phyloP scores from a whole-genome alignment of 2,329 filamentous ascomycete species.

The Colletotrichum sp. region DNA sequence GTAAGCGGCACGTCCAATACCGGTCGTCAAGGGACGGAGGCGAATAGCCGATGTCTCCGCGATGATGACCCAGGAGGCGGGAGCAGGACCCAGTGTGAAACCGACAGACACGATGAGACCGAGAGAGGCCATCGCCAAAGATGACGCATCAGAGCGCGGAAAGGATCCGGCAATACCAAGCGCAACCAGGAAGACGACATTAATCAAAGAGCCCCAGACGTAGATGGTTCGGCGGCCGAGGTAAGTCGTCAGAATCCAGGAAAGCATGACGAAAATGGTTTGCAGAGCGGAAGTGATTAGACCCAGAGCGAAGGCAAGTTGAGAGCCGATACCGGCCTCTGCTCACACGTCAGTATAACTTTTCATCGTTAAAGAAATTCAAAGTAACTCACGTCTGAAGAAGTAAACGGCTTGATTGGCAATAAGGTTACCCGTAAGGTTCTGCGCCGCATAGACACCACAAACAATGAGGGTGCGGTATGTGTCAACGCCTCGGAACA shows the following conservation, averaged over 20 bases:
- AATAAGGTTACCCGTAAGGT: constrained; percentile 67
- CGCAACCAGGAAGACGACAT: constrained; percentile 56
- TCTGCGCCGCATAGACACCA: constrained; percentile 63
- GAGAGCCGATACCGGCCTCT: constrained; percentile 64
- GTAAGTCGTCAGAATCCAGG: constrained; percentile 70
- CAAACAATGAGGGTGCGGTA: constrained; percentile 61
- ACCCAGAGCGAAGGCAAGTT: constrained; percentile 65
- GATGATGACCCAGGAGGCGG: constrained; percentile 71
- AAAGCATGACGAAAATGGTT: constrained; percentile 67
- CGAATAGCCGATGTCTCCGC: constrained; percentile 71
- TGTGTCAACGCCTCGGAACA: constrained; percentile 60
- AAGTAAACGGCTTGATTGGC: constrained; percentile 69
- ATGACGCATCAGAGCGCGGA: constrained; percentile 41
- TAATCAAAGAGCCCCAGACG: constrained; percentile 62
- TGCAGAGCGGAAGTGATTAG: constrained; percentile 70
- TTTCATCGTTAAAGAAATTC: not conserved
- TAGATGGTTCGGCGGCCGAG: constrained; percentile 70
- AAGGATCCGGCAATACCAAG: constrained; percentile 64
- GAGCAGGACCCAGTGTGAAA: constrained; percentile 67
- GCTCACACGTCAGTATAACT: constrained; percentile 20
- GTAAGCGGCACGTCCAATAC: constrained; percentile 67
- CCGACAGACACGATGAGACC: constrained; percentile 70
- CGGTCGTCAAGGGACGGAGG: constrained; percentile 69
- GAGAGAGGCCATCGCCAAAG: constrained; percentile 63
- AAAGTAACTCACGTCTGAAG: constrained; percentile 51